Base-by-base conservation (phyloP, 768 basidiomycete genomes). In the Crassisporium funariophilum region DNA sequence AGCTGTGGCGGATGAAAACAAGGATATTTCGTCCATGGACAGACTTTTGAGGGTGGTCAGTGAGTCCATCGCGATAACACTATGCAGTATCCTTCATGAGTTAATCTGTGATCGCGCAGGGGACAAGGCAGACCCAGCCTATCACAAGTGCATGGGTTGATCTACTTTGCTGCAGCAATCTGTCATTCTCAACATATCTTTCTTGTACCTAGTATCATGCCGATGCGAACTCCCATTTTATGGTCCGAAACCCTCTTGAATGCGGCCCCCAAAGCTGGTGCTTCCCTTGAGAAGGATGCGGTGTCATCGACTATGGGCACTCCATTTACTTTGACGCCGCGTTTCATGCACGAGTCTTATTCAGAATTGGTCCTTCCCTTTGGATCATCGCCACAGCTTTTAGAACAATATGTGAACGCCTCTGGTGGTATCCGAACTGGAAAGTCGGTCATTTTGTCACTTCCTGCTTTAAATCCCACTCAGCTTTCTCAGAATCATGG, bases 331-430 rank as follows among this genome's bases (percentile, higher is more conserved):
- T 69, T 72, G 1, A 58, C 66, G 10, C 75, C 79, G 5, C 72
- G 84, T 6, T 64, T 72, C 40, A 89, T 88, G 86, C 71, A 81
- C 41, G 84, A 88, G 56, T 87, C 85, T 0, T 88, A 88, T 57
- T 75, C 82, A 27, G 83, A 88, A 59, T 61, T 85, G 4, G 54
- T 76, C 6, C 75, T 89, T 15, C 83, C 84, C 1, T 88, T 88
- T 60, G 74, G 73, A 1, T 81, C 81, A 1, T 76, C 77, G 12
- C 73, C 81, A 0, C 63, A 75, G 43, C 64, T 85, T 10, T 67
- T 86, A 17, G 87, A 88, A 54, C 74, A 81, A 49, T 88, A 88
- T 56, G 84, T 78, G 5, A 88, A 87, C 57, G 84, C 84, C 0
- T 73, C 74, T 19, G 87, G 87, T 13, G 83, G 84, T 13, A 82